Base-by-base conservation (phyloP, 352 stramenopile species). In the Phytophthora sansomeana region DNA sequence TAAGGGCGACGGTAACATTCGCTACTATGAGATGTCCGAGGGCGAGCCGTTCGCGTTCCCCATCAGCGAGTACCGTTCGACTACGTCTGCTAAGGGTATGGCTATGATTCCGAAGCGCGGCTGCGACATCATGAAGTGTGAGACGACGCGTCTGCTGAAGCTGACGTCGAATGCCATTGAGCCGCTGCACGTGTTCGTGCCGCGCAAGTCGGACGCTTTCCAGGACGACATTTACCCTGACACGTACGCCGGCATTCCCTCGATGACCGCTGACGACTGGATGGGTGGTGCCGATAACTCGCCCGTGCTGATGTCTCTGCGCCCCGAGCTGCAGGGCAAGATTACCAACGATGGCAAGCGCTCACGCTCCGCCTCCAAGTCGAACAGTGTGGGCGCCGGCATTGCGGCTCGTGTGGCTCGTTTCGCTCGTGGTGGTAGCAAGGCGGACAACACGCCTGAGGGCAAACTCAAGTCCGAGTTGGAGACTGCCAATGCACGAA, bases 151-250 rank as follows among this genome's bases (percentile, higher is more conserved):
- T 54, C 77, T 98, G 47, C 75, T 99, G 50, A 99, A 99, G 81
- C 87, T 99, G 67, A 96, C 97, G 35, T 98, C 89, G 44, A 98
- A 98, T 64, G 93, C 95, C 36, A 96, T 99, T 32, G 97, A 99
- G 77, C 96, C 97, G 16, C 81, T 99, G 97, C 85, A 98, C 83
- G 88, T 91, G 42, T 95, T 92, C 69, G 97, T 99, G 59, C 98
- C 98, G 38, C 90, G 98, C 63, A 99, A 99, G 83, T 98, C 93
- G 62, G 98, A 99, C 69, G 96, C 95, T 24, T 99, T 99, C 85
- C 98, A 99, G 83, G 95, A 99, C 68, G 98, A 99, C 77, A 98
- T 99, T 74, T 99, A 98, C 84, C 98, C 98, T 17, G 95, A 99
- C 76, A 97, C 90, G 50, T 98, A 97, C 48, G 89, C 96, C n/a